These are phyloP conservation scores for Trichoderma endophyticum DNA, from an alignment of 2,329 filamentous ascomycete genomes.

Conservation along the genomic window DNA sequence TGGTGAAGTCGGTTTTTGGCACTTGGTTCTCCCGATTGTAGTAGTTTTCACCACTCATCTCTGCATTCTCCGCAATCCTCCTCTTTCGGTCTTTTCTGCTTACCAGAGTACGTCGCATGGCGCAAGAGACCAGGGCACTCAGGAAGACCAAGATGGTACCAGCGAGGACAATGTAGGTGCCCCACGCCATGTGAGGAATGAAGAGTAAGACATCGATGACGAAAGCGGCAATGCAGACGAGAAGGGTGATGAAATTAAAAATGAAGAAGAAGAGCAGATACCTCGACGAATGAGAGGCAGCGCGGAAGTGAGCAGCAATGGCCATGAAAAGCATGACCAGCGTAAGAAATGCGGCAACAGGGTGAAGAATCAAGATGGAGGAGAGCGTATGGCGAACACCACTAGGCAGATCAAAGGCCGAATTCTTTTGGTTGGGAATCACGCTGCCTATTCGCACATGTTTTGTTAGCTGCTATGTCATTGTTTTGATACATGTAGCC, in stretches of 20 bases:
- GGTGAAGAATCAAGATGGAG: slow-evolving; percentile 86
- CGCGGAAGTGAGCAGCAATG: slow-evolving; percentile 78
- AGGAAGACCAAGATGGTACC: slow-evolving; percentile 82
- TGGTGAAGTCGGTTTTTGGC: slow-evolving; percentile 44
- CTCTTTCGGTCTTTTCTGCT: slow-evolving; percentile 90
- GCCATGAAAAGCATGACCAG: slow-evolving; percentile 81
- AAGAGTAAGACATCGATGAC: slow-evolving; percentile 92
- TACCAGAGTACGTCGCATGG: slow-evolving; percentile 89
- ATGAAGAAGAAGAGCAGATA: slow-evolving; percentile 85
- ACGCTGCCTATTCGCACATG: slow-evolving; percentile 23
- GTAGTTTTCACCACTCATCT: slow-evolving; percentile 94
- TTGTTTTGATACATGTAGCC: background rate
- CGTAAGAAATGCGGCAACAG: slow-evolving; percentile 81
- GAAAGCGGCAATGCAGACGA: slow-evolving; percentile 82
- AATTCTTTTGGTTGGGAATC: slow-evolving; percentile 28
- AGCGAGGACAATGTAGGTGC: slow-evolving; percentile 86
- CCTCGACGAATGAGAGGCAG: slow-evolving; percentile 81
- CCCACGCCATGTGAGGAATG: slow-evolving; percentile 90
- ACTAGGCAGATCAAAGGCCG: slow-evolving; percentile 55
- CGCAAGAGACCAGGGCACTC: slow-evolving; percentile 82
- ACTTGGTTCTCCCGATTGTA: slow-evolving; percentile 66
- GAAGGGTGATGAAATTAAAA: slow-evolving; percentile 77
- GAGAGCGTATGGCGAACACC: slow-evolving; percentile 65
- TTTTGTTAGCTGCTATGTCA: background rate
- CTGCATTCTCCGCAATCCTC: slow-evolving; percentile 87